Conservation (phyloP, 306 rosid species). For the Malus asiatica region DNA sequence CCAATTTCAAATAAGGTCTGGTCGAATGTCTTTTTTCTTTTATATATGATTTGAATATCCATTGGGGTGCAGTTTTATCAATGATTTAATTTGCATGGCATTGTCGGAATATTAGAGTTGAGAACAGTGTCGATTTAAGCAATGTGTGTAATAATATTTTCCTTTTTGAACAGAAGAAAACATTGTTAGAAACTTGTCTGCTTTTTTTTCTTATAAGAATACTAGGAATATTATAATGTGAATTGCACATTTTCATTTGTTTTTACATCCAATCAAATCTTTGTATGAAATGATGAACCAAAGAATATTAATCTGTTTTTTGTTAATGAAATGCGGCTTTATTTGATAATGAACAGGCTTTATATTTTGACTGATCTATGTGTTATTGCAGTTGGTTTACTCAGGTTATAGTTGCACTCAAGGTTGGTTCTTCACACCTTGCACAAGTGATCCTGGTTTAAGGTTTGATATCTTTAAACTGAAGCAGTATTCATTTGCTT, state of each 20-base stretch:
- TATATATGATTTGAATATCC: background rate
- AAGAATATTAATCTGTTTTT: background rate
- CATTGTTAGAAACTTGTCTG: background rate
- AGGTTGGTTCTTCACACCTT: slow-evolving; percentile 98
- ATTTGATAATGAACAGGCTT: background rate
- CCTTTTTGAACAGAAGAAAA: background rate
- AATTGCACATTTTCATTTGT: background rate
- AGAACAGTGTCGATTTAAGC: background rate
- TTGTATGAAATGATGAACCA: background rate
- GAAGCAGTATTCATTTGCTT: slow-evolving; percentile 8
- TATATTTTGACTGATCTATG: background rate
- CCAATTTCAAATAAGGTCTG: slow-evolving; percentile 91
- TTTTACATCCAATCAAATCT: background rate
- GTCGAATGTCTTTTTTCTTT: slow-evolving; percentile 7
- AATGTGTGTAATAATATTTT: background rate
- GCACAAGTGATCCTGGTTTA: slow-evolving; percentile 77
- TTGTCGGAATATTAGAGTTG: background rate
- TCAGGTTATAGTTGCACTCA: slow-evolving; percentile 90
- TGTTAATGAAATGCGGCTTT: background rate
- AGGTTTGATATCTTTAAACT: slow-evolving; percentile 44
- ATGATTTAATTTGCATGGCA: background rate
- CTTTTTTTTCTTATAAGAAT: background rate
- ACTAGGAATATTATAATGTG: background rate
- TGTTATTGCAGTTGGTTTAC: slow-evolving; percentile 56
- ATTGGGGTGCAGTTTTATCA: background rate